A percentile compares a stretch with the other conserved stretches of the same genome.
Evolutionary conservation across 2,329 filamentous ascomycete species (phyloP).

Genomic region (Alternaria ethzedia): DNA sequence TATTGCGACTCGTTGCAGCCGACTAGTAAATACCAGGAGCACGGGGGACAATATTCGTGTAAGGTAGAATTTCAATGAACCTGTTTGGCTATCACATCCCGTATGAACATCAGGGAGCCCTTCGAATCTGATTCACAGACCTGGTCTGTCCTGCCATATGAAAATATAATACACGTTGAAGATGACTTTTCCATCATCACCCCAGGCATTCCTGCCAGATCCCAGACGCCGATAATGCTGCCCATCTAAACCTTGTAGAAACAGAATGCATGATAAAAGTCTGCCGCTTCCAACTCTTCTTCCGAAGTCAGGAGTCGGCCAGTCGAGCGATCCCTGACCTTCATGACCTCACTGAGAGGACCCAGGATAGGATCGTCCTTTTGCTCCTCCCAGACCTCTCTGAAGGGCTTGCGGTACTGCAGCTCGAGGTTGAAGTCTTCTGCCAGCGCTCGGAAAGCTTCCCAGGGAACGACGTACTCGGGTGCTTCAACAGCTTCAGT

Average conservation of each 20-base stretch:
- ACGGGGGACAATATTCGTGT: neutral
- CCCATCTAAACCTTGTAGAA: constrained; percentile 83
- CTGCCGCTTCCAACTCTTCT: constrained; percentile 85
- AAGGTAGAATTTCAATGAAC: neutral
- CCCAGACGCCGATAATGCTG: constrained; percentile 3
- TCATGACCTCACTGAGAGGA: constrained; percentile 92
- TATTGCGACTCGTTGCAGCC: neutral
- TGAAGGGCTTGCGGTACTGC: constrained; percentile 89
- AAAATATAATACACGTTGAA: neutral
- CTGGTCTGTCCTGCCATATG: neutral
- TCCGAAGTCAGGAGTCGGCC: constrained; percentile 73
- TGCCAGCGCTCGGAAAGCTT: constrained; percentile 91
- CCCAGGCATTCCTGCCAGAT: neutral
- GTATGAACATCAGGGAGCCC: neutral
- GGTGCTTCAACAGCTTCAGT: constrained; percentile 96
- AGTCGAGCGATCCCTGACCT: constrained; percentile 75
- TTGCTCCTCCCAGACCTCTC: constrained; percentile 90
- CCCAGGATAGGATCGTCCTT: constrained; percentile 84
- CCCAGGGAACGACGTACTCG: constrained; percentile 98
- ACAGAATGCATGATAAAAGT: constrained; percentile 92
- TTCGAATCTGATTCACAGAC: neutral
- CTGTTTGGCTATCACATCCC: neutral
- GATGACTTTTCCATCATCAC: neutral
- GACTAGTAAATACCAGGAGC: neutral
- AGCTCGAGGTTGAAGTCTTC: constrained; percentile 97